A percentile compares a stretch with the other conserved stretches of the same genome.
Evolutionary conservation across 257 asterid genomes (phyloP).

Genomic region (Fraxinus cuspidata): DNA sequence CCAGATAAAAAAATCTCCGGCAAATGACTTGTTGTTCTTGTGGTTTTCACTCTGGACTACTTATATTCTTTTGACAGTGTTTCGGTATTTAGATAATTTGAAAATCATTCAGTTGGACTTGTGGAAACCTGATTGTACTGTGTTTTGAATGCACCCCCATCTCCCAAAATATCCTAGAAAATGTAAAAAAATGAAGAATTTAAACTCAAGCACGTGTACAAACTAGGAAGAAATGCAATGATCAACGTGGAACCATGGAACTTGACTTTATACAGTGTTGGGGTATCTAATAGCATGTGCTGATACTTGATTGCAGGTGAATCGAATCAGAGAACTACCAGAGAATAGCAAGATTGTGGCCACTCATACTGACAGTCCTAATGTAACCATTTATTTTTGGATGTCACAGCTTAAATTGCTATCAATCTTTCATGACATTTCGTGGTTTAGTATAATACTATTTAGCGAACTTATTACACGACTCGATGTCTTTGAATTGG

Average conservation of each 20-base stretch:
- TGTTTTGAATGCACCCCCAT: neutral
- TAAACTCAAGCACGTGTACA: neutral
- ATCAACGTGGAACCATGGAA: neutral
- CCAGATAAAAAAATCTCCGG: too few relatives aligned
- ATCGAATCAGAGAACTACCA: conserved; percentile 89
- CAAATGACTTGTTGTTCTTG: too few relatives aligned
- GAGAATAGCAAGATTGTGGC: conserved; percentile 83
- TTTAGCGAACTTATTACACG: neutral
- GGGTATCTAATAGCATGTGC: conserved; percentile 11
- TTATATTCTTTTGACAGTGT: too few relatives aligned
- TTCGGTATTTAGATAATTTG: neutral
- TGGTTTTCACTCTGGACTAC: neutral
- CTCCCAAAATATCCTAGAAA: neutral
- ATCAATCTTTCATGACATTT: conserved; percentile 13
- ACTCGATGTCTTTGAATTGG: conserved; percentile 26
- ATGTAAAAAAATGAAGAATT: neutral
- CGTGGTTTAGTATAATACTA: conserved; percentile 8
- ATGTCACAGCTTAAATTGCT: conserved; percentile 15
- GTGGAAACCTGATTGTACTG: conserved; percentile 1
- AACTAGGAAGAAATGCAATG: neutral
- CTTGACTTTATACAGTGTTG: neutral
- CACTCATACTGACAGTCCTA: conserved; percentile 86
- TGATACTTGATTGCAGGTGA: conserved; percentile 56
- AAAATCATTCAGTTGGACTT: neutral
- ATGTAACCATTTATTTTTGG: conserved; percentile 49